Evolutionary conservation across 1,284 basidiomycete species (phyloP), one percentile per base, ranked within the genome.

Genomic region (Schizophyllum commune): DNA sequence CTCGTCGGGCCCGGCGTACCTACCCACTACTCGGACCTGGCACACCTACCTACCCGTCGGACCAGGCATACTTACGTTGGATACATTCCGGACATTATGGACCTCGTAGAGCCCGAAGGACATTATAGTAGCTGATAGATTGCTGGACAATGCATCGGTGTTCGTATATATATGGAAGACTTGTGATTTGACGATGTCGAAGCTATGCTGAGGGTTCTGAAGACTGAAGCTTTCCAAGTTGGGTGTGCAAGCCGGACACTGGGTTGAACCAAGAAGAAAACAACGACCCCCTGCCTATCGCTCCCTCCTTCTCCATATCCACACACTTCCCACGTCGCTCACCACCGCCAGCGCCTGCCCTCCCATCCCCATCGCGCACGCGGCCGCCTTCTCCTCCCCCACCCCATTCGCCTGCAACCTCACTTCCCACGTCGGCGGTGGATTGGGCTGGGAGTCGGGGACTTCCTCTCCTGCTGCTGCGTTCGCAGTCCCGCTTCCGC

Each of bases 371-470:
- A 58, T 21, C n/a, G 56, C 56, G 19, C 56, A 58, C 27, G 47
- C 57, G 21, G 52, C 57, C 33, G 39, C 34, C 13, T 51, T 27
- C 51, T 58, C 39, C n/a, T 32, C 32, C 55, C n/a, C 11, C 53
- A 32, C 20, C 9, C 53, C 19, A 19, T 13, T 32, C 53, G 53
- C 27, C 53, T 32, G 20, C 53, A 55, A n/a, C 27, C 4, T 55
- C 53, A 32, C 27, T n/a, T 55, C 27, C 20, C 53, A 55, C 19
- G 32, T 47, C 32, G 56, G n/a, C 17, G 5, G 47, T n/a, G 22
- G 59, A 32, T 32, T 64, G 63, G n/a, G 58, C 57, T 5, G 69
- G 53, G 55, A 68, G 64, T 68, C 65, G 8, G 55, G 61, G 11
- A 65, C 58, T 54, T 52, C 52, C 20, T 60, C 52, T n/a, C 61